Base-by-base conservation (phyloP, 192 early-diverging fungal genomes). In the Dissophora globulifera region DNA sequence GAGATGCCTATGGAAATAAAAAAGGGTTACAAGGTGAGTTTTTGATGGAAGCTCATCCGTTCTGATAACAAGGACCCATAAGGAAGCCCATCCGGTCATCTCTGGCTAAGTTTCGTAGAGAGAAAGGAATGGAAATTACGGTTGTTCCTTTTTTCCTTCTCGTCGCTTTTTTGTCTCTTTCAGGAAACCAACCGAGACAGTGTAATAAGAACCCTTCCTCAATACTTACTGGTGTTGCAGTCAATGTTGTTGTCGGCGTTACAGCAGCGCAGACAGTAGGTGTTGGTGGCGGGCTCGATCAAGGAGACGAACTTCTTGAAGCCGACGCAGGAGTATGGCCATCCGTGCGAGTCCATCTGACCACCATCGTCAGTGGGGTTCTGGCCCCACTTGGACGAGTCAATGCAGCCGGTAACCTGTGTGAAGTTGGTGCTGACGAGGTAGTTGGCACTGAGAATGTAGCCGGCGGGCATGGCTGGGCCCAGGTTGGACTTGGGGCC, bases 191-290 rank as follows among this genome's bases (percentile, higher is more conserved):
- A 38, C 35, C 35, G 35, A 13, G 35, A n/a, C n/a, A n/a, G 19
- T 1, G 30, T 42, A 32, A 31, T 50, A 3, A 42, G 60, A 25
- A 12, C 13, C 1, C 6, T 15, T 47, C 30, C 12, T n/a, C 2
- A 45, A 22, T 42, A 30, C n/a, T n/a, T 53, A 60, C 66, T 68
- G 49, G 66, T 58, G 46, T 68, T 57, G 66, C 56, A 58, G 29
- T 58, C 66, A n/a, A 52, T 3, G 27, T 58, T 68, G 53, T 58
- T 33, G 8, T 50, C 46, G 38, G 46, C 30, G 10, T 20, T 22
- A 47, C 74, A 80, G 79, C 82, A 80, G 15, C 82, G 69, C 48
- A 84, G 67, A 70, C 79, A 81, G 51, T 66, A 84, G 16, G 71
- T 80, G 51, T 74, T 69, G 50, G 72, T 58, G 31, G 65, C 50